A percentile compares a stretch with the other conserved stretches of the same genome.
phyloP scores from a whole-genome alignment of 129 eudicot genomes.

The Ambrosia trifida region DNA sequence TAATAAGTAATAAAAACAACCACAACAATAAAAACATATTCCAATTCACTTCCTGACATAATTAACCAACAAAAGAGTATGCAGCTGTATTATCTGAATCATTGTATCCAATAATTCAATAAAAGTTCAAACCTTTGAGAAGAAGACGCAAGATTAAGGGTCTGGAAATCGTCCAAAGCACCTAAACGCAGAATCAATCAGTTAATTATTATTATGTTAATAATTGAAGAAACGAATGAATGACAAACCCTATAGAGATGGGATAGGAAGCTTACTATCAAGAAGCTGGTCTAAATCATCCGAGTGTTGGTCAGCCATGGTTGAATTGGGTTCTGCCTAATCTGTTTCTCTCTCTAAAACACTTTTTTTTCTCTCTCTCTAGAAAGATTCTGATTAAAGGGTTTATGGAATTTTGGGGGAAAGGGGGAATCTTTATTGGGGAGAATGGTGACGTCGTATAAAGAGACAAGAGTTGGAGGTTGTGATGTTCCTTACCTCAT shows the following conservation, averaged over 20 bases:
- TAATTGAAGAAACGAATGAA: neutral
- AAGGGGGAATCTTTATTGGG: conserved; percentile 22
- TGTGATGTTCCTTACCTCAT: conserved; percentile 10
- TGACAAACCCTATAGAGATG: neutral
- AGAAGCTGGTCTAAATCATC: conserved; percentile 93
- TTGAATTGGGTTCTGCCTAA: neutral
- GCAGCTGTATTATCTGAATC: neutral
- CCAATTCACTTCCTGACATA: conserved; percentile 22
- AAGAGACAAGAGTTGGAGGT: conserved; percentile 9
- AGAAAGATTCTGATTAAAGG: conserved; percentile 6
- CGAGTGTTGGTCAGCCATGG: conserved; percentile 56
- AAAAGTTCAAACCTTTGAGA: conserved; percentile 61
- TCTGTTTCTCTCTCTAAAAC: neutral
- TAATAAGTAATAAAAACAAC: conserved; percentile 4
- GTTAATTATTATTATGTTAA: neutral
- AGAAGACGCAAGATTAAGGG: conserved; percentile 69
- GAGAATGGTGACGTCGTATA: conserved; percentile 26
- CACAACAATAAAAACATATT: neutral
- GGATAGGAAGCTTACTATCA: conserved; percentile 61
- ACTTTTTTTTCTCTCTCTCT: conserved; percentile 16
- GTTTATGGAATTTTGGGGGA: conserved; percentile 26
- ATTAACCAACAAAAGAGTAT: neutral
- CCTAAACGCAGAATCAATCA: conserved; percentile 42
- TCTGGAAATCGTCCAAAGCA: conserved; percentile 97
- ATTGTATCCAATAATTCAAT: neutral